Base-by-base conservation (phyloP, 176 grass and related monocot genomes). In the Oryza brachyantha region DNA sequence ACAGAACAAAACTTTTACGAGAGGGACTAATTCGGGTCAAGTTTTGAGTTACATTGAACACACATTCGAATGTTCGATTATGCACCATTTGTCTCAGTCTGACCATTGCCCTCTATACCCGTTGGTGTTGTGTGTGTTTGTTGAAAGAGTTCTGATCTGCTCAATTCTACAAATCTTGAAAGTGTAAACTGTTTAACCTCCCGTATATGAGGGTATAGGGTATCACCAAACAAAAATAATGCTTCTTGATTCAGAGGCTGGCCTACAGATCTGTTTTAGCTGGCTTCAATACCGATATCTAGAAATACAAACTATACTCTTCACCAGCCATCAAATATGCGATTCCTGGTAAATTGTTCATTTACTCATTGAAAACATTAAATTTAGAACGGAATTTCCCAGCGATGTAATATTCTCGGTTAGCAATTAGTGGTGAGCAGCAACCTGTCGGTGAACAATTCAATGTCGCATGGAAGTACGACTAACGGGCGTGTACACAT, bases 1-100 rank as follows among this genome's bases (percentile, higher is more conserved):
- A 76, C 79, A 59, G n/a, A 60, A 48, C 29, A 68, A 31, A 73
- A 73, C 29, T 73, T 87, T 0, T 36, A 35, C 8, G 48, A 83
- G 66, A 70, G 74, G 61, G 38, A 61, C 38, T 54, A n/a, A 13
- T 32, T 65, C 40, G 13, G 64, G 34, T 42, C 34, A 16, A 42
- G n/a, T 55, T 77, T 77, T 87, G 72, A 34, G 76, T 45, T 61
- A 54, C 54, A 45, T 24, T 55, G 38, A 41, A 54, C 66, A 78
- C 66, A 54, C n/a, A n/a, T n/a, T n/a, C n/a, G n/a, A 82, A 17
- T 34, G 71, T 64, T 42, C 32, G 24, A 28, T 50, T 25, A 34
- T 72, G 28, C 14, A 32, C 37, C 29, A 42, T 22, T 22, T 55
- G 50, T 21, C 50, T 22, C 7, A 22, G 3, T 3, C n/a, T n/a